phyloP scores from a whole-genome alignment of 805 yeast species.

The Kluyveromyces starmeri region DNA sequence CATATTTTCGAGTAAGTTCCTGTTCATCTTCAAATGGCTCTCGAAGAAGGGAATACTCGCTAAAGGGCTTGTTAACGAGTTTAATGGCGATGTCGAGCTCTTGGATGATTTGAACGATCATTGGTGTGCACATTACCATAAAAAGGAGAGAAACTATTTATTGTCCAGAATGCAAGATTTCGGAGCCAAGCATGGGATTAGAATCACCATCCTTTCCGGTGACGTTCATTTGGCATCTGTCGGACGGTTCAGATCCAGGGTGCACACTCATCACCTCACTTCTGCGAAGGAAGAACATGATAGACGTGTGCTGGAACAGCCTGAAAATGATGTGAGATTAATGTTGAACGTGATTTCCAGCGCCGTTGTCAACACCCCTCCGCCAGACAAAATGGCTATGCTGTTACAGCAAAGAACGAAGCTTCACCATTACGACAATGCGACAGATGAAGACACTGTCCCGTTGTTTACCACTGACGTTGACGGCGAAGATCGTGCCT shows the following conservation, averaged over 20 bases:
- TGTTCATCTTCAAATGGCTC: constrained; percentile 55
- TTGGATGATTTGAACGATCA: constrained; percentile 92
- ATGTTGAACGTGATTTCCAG: constrained; percentile 81
- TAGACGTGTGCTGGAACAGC: constrained; percentile 34
- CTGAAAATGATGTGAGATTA: constrained; percentile 64
- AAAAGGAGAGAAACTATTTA: constrained; percentile 69
- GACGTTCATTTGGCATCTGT: constrained; percentile 88
- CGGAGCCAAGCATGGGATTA: constrained; percentile 52
- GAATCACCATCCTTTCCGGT: constrained; percentile 82
- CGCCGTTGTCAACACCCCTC: constrained; percentile 89
- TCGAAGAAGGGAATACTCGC: constrained; percentile 55
- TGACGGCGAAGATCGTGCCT: constrained; percentile 42
- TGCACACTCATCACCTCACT: constrained; percentile 36
- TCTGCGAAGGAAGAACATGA: constrained; percentile 32
- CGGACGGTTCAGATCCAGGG: constrained; percentile 61
- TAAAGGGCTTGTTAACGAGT: constrained; percentile 76
- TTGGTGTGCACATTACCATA: constrained; percentile 90
- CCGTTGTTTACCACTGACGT: constrained; percentile 58
- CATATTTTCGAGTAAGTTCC: constrained; percentile 50
- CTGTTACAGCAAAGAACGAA: constrained; percentile 60
- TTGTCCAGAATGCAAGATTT: constrained; percentile 54
- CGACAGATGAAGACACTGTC: constrained; percentile 75
- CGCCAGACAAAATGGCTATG: constrained; percentile 78
- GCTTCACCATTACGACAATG: constrained; percentile 54
- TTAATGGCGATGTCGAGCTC: constrained; percentile 85